A percentile compares a stretch with the other conserved stretches of the same genome.
Evolutionary conservation across 2,329 filamentous ascomycete species (phyloP).

Genomic region (Chaetomiaceae sp.): DNA sequence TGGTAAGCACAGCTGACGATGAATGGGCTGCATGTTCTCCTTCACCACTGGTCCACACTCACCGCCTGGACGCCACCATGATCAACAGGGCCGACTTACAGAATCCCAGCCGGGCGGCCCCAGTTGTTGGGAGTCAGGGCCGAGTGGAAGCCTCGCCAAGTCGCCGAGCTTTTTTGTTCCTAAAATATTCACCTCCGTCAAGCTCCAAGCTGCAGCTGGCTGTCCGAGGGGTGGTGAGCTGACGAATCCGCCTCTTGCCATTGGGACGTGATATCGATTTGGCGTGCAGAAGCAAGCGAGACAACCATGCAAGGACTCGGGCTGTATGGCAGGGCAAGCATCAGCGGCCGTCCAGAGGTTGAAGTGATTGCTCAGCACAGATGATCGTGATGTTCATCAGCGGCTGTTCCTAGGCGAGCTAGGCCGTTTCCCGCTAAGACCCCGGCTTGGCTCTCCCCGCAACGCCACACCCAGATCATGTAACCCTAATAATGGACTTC

Average conservation of each 20-base stretch:
- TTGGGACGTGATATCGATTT: constrained; percentile 4
- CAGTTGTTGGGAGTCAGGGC: neutral
- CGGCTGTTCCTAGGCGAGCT: constrained; percentile 4
- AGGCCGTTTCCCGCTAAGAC: constrained; percentile 1
- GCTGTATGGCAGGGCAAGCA: neutral
- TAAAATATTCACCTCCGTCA: neutral
- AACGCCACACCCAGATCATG: neutral
- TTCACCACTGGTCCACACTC: neutral
- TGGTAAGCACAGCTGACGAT: neutral
- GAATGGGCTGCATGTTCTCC: neutral
- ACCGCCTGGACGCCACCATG: too few species aligned
- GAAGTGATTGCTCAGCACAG: neutral
- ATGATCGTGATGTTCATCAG: neutral
- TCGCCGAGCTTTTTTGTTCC: constrained; percentile 4
- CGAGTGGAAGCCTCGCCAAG: constrained; percentile 1
- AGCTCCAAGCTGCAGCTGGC: constrained; percentile 1
- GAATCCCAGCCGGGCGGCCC: too few species aligned
- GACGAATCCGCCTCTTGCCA: neutral
- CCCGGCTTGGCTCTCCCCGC: constrained; percentile 13
- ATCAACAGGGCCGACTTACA: too few species aligned
- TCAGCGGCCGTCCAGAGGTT: neutral
- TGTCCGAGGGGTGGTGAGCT: neutral
- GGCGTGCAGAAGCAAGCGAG: constrained; percentile 1
- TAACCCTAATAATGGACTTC: too few species aligned
- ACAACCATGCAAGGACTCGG: neutral